Conservation (phyloP, 192 early-diverging fungal species). For the Endogone sp. region DNA sequence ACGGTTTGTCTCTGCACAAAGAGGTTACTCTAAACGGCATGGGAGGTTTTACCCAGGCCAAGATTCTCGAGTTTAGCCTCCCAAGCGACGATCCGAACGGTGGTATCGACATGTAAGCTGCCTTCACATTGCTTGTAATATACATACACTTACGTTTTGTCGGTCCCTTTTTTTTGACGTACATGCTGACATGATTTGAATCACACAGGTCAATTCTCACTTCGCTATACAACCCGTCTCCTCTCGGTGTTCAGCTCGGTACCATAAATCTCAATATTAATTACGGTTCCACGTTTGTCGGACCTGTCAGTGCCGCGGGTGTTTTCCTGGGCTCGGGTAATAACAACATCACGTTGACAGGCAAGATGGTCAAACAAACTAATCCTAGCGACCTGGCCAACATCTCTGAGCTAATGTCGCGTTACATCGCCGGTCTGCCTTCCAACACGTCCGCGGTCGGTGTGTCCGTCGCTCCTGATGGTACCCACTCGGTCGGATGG, state of each 20-base stretch:
- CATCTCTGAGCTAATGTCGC: constrained; percentile 45
- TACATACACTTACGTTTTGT: no score
- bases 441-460: constrained; percentile 44
- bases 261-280: constrained; percentile 48
- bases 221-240: constrained; percentile 48
- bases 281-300: constrained; percentile 38
- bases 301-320: constrained; percentile 38
- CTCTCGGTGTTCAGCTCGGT: constrained; percentile 52
- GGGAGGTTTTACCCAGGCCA: constrained; percentile 48
- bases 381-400: constrained; percentile 35
- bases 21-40: constrained; percentile 46
- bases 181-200: background rate
- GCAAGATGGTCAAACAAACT: constrained; percentile 46
- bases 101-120: constrained; percentile 43
- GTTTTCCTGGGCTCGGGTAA: constrained; percentile 32
- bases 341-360: constrained; percentile 48
- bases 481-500: constrained; percentile 43
- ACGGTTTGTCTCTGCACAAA: constrained; percentile 44
- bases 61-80: constrained; percentile 45
- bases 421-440: constrained; percentile 45
- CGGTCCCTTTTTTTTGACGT: no score
- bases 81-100: constrained; percentile 49
- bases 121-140: background rate
- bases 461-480: constrained; percentile 47
- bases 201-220: constrained; percentile 30